Percentiles rank a stretch among this genome's conserved stretches.
Evolutionary conservation across 148 eudicot species (phyloP).

Genomic region (Spergularia marina): DNA sequence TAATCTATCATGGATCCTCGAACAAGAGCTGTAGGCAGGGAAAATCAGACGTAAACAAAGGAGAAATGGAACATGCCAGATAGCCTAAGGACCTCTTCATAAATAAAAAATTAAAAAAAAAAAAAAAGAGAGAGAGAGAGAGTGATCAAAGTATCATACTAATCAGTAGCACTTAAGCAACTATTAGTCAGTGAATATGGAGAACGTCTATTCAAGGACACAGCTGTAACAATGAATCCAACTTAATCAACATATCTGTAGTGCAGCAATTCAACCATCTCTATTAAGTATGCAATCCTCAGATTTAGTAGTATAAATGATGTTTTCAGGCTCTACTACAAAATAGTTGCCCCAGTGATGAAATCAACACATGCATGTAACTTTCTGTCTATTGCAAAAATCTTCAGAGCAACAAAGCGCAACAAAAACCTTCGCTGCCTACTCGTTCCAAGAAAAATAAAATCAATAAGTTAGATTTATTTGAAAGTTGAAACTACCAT

Average conservation of each 20-base stretch:
- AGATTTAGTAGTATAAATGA: neutral
- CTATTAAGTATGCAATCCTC: neutral
- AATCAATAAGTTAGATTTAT: neutral
- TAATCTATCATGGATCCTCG: neutral
- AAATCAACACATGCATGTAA: neutral
- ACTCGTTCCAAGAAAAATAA: neutral
- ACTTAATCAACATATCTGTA: neutral
- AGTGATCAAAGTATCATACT: neutral
- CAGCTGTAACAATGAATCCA: neutral
- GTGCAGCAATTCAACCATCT: neutral
- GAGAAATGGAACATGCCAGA: conserved; percentile 1
- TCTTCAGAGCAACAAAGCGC: neutral
- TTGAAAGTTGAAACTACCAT: neutral
- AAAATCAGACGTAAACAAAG: neutral
- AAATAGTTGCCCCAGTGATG: neutral
- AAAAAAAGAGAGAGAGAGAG: too few species aligned
- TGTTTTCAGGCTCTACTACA: neutral
- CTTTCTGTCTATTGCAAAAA: neutral
- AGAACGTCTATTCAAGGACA: neutral
- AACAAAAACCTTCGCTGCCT: neutral
- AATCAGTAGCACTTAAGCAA: neutral
- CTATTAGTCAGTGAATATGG: neutral
- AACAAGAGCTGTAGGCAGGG: neutral
- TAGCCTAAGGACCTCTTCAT: conserved; percentile 16
- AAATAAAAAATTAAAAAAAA: too few species aligned